Conservation (phyloP, 2,329 filamentous ascomycete genomes). For the Pseudogymnoascus pannorum region DNA sequence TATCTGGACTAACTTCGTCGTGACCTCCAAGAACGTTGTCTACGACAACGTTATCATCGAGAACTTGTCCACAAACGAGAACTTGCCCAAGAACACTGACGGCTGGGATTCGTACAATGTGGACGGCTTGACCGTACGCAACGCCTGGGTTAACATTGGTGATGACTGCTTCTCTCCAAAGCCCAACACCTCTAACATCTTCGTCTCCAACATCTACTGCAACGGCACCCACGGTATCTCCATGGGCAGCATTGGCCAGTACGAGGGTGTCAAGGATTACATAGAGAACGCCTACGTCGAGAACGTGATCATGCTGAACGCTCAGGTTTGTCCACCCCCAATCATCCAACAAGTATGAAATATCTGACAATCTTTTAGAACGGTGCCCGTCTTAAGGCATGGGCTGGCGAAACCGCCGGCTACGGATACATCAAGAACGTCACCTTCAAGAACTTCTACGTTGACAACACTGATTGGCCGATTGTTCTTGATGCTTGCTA, state of each 20-base stretch:
- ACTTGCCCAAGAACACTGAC: slow-evolving; percentile 52
- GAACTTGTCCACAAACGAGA: slow-evolving; percentile 42
- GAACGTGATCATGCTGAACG: slow-evolving; percentile 50
- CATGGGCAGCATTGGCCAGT: slow-evolving; percentile 53
- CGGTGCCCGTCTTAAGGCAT: slow-evolving; percentile 53
- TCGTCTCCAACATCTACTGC: slow-evolving; percentile 54
- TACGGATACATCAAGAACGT: slow-evolving; percentile 56
- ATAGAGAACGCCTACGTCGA: slow-evolving; percentile 52
- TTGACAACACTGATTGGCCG: slow-evolving; percentile 50
- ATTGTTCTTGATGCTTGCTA: slow-evolving; percentile 57
- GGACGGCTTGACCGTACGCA: slow-evolving; percentile 43
- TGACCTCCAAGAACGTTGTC: slow-evolving; percentile 46
- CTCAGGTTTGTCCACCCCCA: slow-evolving; percentile 27
- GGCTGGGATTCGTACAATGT: slow-evolving; percentile 56
- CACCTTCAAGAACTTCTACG: slow-evolving; percentile 54
- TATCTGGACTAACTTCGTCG: slow-evolving; percentile 58
- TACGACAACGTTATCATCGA: slow-evolving; percentile 49
- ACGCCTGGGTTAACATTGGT: slow-evolving; percentile 46
- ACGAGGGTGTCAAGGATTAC: slow-evolving; percentile 45
- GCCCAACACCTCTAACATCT: slow-evolving; percentile 49
- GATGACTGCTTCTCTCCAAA: slow-evolving; percentile 57
- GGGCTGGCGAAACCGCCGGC: slow-evolving; percentile 50
- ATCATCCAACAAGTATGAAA: background rate
- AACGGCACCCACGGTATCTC: slow-evolving; percentile 51
- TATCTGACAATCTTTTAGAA: slow-evolving; percentile 34